Base-by-base conservation (phyloP, 2,329 filamentous ascomycete species). In the Beauveria scarabaeidicola region DNA sequence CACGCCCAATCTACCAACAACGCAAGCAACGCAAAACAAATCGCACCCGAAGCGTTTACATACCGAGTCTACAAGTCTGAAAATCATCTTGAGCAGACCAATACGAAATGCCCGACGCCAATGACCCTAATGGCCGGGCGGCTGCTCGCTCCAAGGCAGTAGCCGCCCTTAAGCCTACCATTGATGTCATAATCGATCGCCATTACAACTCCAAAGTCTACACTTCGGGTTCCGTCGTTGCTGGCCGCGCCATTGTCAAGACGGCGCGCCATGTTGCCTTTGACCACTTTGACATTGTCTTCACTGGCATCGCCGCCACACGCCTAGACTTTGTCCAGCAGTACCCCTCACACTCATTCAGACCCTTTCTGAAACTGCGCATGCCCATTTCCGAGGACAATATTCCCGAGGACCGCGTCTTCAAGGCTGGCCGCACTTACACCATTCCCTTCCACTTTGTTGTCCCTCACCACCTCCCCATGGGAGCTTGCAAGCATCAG, bases 371-470 rank as follows among this genome's bases (percentile, higher is more conserved):
- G 65, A 82, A 82, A 72, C 70, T 82, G 62, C 72, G 75, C 58
- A 83, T 84, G 77, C 81, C 81, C 10, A 72, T 84, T 21, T 61
- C 63, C 52, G 73, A 74, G n/a, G 73, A 74, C 1, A 67, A 72
- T 7, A 78, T 83, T 57, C 81, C 81, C 2, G 69, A 70, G 8
- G 71, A 76, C 21, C 72, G 76, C 38, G 66, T 81, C 32, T 78
- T 83, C 61, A 72, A 78, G 68, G 72, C 75, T n/a, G 79, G 76
- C 2, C 68, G 69, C 63, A 74, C 73, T 27, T 81, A 82, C 69
- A 75, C 66, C 15, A 69, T 85, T 25, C 81, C 81, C n/a, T 82
- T 85, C 72, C 71, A 81, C 71, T 85, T 85, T 63, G 77, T 84
- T 61, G 76, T 85, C 17, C 82, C 82, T n/a, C 73, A 75, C 63